phyloP scores from a whole-genome alignment of 768 basidiomycete species.

The Ephemerocybe angulata region DNA sequence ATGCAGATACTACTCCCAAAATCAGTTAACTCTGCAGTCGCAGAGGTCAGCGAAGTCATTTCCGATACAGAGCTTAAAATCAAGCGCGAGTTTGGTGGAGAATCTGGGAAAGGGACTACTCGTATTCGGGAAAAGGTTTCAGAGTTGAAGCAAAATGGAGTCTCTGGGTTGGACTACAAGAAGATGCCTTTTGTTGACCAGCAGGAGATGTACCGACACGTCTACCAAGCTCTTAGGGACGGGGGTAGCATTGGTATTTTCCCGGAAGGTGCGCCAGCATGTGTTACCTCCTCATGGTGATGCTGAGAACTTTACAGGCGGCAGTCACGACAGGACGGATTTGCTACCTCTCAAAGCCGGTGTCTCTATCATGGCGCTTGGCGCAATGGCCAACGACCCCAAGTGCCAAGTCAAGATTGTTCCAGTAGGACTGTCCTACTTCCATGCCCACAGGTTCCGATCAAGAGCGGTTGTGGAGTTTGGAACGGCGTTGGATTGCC shows the following conservation, averaged over 20 bases:
- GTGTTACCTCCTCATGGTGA: neutral
- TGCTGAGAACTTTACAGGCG: slow-evolving; percentile 51
- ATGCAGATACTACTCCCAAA: slow-evolving; percentile 90
- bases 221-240: slow-evolving; percentile 80
- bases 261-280: slow-evolving; percentile 74
- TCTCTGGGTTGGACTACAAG: slow-evolving; percentile 74
- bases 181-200: slow-evolving; percentile 88
- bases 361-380: slow-evolving; percentile 95
- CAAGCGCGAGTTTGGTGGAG: slow-evolving; percentile 85
- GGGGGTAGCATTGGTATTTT: slow-evolving; percentile 96
- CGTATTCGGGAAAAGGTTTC: slow-evolving; percentile 64
- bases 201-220: slow-evolving; percentile 89
- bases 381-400: slow-evolving; percentile 92
- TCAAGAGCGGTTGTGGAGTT: slow-evolving; percentile 98
- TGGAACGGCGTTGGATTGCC: slow-evolving; percentile 88
- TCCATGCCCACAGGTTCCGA: slow-evolving; percentile 83
- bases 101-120: slow-evolving; percentile 68
- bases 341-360: slow-evolving; percentile 96
- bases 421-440: slow-evolving; percentile 74
- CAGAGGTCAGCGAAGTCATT: slow-evolving; percentile 84
- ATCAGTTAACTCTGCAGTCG: slow-evolving; percentile 66
- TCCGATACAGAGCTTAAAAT: slow-evolving; percentile 83
- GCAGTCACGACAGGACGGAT: slow-evolving; percentile 96
- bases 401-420: slow-evolving; percentile 87
- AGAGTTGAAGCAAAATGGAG: slow-evolving; percentile 53